Conservation (phyloP, 257 asterid genomes). For the Nicotiana noctiflora region DNA sequence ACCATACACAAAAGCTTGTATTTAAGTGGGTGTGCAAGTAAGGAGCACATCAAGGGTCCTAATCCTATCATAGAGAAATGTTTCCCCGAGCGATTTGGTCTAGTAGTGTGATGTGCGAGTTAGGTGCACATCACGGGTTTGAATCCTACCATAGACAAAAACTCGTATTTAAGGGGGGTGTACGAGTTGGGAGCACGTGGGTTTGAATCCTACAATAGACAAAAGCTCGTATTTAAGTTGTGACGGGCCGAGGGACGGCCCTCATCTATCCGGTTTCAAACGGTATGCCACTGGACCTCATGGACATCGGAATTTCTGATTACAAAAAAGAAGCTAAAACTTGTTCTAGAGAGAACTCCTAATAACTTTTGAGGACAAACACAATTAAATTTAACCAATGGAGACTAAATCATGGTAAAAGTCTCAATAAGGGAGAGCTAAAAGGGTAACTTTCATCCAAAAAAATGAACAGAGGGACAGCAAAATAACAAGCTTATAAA, state of each 20-base stretch:
- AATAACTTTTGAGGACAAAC: not conserved
- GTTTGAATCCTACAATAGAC: too few species aligned
- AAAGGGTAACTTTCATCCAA: not conserved
- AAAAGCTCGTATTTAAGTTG: not conserved
- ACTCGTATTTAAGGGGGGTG: too few species aligned
- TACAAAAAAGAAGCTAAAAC: not conserved
- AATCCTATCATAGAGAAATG: too few species aligned
- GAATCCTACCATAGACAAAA: not conserved
- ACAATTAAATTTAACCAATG: not conserved
- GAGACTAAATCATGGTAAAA: not conserved
- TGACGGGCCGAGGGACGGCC: not conserved
- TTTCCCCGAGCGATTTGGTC: not conserved
- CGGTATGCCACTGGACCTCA: not conserved
- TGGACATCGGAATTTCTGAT: not conserved
- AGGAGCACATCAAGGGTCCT: too few species aligned
- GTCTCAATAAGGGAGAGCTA: not conserved
- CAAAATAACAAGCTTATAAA: not conserved
- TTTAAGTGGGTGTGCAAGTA: too few species aligned
- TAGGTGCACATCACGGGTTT: not conserved
- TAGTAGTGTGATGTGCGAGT: not conserved
- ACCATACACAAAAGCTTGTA: too few species aligned
- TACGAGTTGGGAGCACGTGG: too few species aligned
- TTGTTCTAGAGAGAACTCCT: not conserved
- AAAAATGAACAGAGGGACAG: not conserved
- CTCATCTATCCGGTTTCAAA: not conserved